These are phyloP conservation scores for Macroventuria anomochaeta DNA, from an alignment of 2,329 filamentous ascomycete genomes.

Conservation along the genomic window DNA sequence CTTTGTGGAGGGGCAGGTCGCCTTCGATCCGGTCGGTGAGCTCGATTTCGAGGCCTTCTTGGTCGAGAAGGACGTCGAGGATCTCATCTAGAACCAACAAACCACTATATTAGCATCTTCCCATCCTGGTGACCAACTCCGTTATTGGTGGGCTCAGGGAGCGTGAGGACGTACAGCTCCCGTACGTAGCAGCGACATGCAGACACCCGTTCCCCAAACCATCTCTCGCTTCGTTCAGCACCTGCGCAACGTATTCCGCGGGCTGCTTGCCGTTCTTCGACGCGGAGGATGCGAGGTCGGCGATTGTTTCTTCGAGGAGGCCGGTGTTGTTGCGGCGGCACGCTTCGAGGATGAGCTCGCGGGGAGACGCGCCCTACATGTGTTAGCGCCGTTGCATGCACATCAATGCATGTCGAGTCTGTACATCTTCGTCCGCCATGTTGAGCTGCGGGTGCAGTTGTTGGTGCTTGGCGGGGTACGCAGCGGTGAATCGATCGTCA, in stretches of 20 bases:
- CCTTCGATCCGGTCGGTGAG: conserved; percentile 72
- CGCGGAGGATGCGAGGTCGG: conserved; percentile 54
- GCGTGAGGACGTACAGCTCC: conserved; percentile 71
- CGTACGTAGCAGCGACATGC: conserved; percentile 84
- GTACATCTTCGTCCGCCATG: conserved; percentile 49
- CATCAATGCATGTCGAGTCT: too few species aligned
- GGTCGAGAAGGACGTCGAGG: conserved; percentile 82
- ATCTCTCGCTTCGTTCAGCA: conserved; percentile 86
- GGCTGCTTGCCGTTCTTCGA: conserved; percentile 59
- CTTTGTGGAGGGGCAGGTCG: conserved; percentile 81
- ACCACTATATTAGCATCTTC: too few species aligned
- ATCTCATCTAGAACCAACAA: conserved; percentile 75
- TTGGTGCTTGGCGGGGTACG: conserved; percentile 3
- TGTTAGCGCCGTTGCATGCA: conserved; percentile 17
- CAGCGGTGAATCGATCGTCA: neutral
- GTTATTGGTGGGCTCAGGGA: neutral
- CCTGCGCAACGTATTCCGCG: conserved; percentile 69
- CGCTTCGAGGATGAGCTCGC: conserved; percentile 89
- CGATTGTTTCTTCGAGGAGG: conserved; percentile 77
- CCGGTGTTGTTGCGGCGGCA: conserved; percentile 92
- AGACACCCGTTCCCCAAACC: conserved; percentile 87
- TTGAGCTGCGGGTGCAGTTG: neutral
- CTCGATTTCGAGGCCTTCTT: conserved; percentile 85
- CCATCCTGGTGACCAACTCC: too few species aligned
- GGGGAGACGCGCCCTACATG: conserved; percentile 77